Percentiles rank a stretch among this genome's conserved stretches.
Evolutionary conservation across 1,139 yeast species (phyloP).

Genomic region (Tardiomyces blankii): DNA sequence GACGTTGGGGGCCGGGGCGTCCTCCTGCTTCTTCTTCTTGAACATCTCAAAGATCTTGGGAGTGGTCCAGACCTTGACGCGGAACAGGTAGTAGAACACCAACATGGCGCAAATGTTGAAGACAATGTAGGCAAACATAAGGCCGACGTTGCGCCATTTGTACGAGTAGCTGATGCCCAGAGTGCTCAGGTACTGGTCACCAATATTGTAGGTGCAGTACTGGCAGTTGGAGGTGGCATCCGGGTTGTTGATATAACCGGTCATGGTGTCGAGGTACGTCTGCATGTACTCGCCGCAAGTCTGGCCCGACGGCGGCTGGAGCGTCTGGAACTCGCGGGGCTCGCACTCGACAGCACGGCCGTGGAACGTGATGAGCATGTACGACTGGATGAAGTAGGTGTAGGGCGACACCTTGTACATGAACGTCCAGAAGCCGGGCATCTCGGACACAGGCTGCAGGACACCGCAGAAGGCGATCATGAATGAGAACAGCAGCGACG

Average conservation of each 20-base stretch:
- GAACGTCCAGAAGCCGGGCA: constrained; percentile 51
- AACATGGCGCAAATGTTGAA: constrained; percentile 44
- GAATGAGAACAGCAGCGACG: constrained; percentile 37
- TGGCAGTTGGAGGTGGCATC: constrained; percentile 33
- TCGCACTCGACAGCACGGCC: constrained; percentile 34
- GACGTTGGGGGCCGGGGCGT: no score
- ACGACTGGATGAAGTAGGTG: constrained; percentile 41
- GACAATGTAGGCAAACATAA: constrained; percentile 42
- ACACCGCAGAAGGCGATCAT: constrained; percentile 51
- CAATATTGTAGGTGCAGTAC: constrained; percentile 36
- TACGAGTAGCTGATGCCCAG: constrained; percentile 31
- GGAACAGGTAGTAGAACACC: constrained; percentile 30
- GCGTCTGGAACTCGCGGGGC: constrained; percentile 32
- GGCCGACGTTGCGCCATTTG: constrained; percentile 60
- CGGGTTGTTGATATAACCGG: constrained; percentile 36
- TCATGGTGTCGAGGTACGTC: constrained; percentile 25
- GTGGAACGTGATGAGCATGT: constrained; percentile 36
- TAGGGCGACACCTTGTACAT: constrained; percentile 47
- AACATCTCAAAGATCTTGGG: constrained; percentile 1
- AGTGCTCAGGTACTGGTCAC: constrained; percentile 32
- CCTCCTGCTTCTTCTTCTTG: constrained; percentile 2
- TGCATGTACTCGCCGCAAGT: constrained; percentile 35
- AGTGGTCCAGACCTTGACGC: constrained; percentile 15
- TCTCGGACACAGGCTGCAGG: constrained; percentile 33
- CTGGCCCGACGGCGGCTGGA: constrained; percentile 41